Base-by-base conservation (phyloP, 306 rosid genomes). In the Lablab purpureus region DNA sequence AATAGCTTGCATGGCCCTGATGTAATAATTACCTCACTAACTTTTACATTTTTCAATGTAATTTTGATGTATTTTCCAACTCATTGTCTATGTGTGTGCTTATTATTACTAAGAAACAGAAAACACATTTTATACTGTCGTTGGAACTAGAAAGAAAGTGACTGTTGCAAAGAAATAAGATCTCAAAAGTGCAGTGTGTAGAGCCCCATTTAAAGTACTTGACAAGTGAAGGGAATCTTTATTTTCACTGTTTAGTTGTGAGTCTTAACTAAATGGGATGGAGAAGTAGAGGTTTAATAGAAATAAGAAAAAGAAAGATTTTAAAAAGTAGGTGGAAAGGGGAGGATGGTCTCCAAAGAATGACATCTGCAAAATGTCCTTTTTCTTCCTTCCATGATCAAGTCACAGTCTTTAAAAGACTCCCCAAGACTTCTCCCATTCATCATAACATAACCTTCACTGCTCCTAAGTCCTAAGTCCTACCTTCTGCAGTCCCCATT, bases 131-230 rank as follows among this genome's bases (percentile, higher is more conserved):
- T 81, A 79, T 81, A 81, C 43, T 82, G 76, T 82, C 77, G 59
- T 88, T 82, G 92, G 91, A 75, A 91, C 90, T 85, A 80, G 90
- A 68, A 81, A 62, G 91, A 87, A 80, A 90, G 80, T 79, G 94
- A 90, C 88, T 87, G 87, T 79, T 81, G 89, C 81, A 84, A 84
- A 67, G 86, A 85, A 92, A 84, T 73, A 86, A 75, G 81, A 89
- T 82, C 83, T 69, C 77, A 71, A 73, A 73, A 82, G 91, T 62
- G 76, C 64, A 75, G 81, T 59, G 78, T 50, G 74, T 74, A 88
- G 83, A 81, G 80, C 78, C 78, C 89, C 80, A 81, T 86, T 86
- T 86, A 46, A 80, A 80, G 90, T 77, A 87, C 60, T 83, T 84
- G 97, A 89, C 85, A 80, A 86, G 80, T 70, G 85, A 83, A 69